Evolutionary conservation across 805 yeast genomes (phyloP).

Genomic region (Saccharomycopsis sp.): DNA sequence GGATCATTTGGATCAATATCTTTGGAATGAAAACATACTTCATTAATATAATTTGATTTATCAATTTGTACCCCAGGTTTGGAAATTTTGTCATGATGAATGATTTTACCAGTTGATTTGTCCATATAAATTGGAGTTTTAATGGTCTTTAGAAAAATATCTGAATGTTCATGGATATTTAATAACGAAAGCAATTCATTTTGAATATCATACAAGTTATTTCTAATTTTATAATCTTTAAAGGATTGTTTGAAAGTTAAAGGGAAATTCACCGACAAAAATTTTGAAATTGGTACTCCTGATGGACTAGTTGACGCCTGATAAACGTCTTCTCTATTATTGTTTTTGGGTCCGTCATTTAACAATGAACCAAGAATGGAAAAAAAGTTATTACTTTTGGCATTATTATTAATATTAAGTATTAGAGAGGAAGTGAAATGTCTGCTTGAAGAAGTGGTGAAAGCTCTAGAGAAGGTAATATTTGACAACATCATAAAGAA

Average conservation of each 20-base stretch:
- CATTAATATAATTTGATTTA: constrained; percentile 46
- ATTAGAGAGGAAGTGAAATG: too few relatives aligned
- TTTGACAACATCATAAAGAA: too few relatives aligned
- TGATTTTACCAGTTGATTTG: constrained; percentile 24
- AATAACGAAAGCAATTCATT: constrained; percentile 33
- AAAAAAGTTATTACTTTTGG: too few relatives aligned
- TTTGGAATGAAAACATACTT: constrained; percentile 51
- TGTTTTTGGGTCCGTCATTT: not conserved
- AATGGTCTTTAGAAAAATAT: constrained; percentile 26
- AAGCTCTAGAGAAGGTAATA: too few relatives aligned
- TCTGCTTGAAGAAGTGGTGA: too few relatives aligned
- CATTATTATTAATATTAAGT: too few relatives aligned
- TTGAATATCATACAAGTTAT: constrained; percentile 35
- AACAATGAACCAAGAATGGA: too few relatives aligned
- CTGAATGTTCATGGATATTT: constrained; percentile 32
- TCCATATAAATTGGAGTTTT: constrained; percentile 24
- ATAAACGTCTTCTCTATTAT: constrained; percentile 4
- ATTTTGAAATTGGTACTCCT: constrained; percentile 15
- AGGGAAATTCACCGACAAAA: constrained; percentile 35
- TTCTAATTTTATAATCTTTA: constrained; percentile 35
- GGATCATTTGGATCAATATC: constrained; percentile 23
- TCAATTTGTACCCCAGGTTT: not conserved
- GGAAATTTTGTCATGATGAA: constrained; percentile 24
- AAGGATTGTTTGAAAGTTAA: constrained; percentile 40
- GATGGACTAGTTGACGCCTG: constrained; percentile 14